Conservation (phyloP, 495 filamentous ascomycete species). For the Rusavskia elegans region DNA sequence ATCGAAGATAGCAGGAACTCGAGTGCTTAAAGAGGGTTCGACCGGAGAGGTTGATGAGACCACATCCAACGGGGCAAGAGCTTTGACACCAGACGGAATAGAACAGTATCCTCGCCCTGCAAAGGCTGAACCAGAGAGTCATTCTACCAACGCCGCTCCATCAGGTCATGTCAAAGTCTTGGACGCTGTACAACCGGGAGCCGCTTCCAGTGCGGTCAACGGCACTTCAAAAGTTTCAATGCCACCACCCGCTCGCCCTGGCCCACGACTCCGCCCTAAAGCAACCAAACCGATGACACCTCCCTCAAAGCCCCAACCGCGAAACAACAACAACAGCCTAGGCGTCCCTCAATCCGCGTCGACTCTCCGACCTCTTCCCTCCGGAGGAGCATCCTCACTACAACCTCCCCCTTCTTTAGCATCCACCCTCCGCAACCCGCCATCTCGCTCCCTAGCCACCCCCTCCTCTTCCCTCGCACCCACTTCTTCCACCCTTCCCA, state of each 20-base stretch:
- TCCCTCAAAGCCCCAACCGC: conserved; percentile 12
- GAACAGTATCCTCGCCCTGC: no score
- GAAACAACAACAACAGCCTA: conserved; percentile 5
- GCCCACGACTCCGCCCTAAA: background rate
- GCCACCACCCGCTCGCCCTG: background rate
- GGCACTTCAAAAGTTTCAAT: background rate
- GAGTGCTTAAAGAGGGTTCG: no score
- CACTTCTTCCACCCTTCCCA: conserved; percentile 17
- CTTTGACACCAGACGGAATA: no score
- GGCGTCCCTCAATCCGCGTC: conserved; percentile 15
- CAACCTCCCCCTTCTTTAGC: conserved; percentile 18
- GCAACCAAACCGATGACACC: conserved; percentile 7
- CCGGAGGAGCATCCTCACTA: conserved; percentile 8
- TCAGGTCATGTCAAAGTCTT: background rate
- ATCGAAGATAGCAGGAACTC: no score
- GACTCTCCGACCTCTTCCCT: no score
- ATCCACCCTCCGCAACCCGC: conserved; percentile 24
- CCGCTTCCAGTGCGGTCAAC: background rate
- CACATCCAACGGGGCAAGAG: no score
- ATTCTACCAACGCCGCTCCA: no score
- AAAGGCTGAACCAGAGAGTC: no score
- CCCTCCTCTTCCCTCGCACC: conserved; percentile 18
- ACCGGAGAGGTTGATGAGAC: no score
- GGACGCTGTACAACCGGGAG: background rate
- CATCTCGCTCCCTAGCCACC: conserved; percentile 24